These are phyloP conservation scores for Gymnopilus junonius DNA, from an alignment of 768 basidiomycete species.

Conservation along the genomic window DNA sequence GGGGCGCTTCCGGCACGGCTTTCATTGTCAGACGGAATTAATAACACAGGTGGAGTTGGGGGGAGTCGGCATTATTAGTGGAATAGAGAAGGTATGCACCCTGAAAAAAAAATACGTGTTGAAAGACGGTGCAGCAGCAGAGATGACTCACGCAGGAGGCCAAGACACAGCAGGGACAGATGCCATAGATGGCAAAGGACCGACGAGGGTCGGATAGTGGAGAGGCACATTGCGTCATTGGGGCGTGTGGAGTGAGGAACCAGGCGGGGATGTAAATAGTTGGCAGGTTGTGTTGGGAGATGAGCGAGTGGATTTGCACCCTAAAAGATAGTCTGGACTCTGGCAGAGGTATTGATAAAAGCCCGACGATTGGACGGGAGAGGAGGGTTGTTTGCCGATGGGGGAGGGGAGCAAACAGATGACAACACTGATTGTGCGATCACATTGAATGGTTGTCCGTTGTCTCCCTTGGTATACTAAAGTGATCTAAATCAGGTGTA, in stretches of 20 bases:
- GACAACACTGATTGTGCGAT: neutral
- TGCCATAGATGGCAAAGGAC: neutral
- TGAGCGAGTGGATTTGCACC: neutral
- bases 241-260: neutral
- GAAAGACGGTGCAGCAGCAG: neutral
- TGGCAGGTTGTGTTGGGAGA: too few relatives aligned
- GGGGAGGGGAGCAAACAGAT: neutral
- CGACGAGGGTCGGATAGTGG: neutral
- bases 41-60: neutral
- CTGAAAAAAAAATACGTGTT: too few relatives aligned
- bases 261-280: neutral
- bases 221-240: neutral
- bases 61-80: too few relatives aligned
- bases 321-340: neutral
- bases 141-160: neutral
- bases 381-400: neutral
- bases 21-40: neutral
- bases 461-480: too few relatives aligned
- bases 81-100: too few relatives aligned
- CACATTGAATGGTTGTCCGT: too few relatives aligned
- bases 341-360: neutral
- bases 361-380: neutral
- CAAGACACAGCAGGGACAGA: too few relatives aligned
- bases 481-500: slow-evolving; percentile 1
- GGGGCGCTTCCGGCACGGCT: too few relatives aligned